Percentiles rank a stretch among this genome's conserved stretches.
Conservation (phyloP, 1,284 basidiomycete genomes). For the Takashimella koratensis region DNA sequence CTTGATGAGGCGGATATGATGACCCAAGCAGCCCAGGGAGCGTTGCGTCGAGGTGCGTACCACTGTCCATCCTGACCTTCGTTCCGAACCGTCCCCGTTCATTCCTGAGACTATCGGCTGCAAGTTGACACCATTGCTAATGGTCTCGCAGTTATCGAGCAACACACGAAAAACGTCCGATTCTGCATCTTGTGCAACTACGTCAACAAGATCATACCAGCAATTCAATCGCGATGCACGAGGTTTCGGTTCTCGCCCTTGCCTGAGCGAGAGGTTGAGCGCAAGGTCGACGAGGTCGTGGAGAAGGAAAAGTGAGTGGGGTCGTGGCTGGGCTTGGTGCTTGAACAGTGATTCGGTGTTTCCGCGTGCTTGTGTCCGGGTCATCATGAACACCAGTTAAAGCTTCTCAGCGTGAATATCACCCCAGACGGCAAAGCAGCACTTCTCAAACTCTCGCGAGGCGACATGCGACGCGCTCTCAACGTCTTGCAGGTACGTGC, state of each 20-base stretch:
- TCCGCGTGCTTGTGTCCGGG: no score
- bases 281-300: constrained; percentile 72
- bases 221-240: constrained; percentile 97
- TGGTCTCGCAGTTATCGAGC: constrained; percentile 92
- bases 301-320: constrained; percentile 72
- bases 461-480: constrained; percentile 95
- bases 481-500: constrained; percentile 97
- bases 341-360: no score
- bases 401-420: constrained; percentile 66
- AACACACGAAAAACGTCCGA: constrained; percentile 96
- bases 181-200: constrained; percentile 99
- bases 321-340: not conserved
- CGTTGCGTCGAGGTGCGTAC: constrained; percentile 68
- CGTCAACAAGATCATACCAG: constrained; percentile 98
- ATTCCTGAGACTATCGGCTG: not conserved
- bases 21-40: constrained; percentile 96
- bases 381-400: no score
- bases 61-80: not conserved
- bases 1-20: constrained; percentile 99
- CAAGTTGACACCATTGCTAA: constrained; percentile 4
- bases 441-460: constrained; percentile 84
- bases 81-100: not conserved
- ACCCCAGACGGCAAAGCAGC: constrained; percentile 84
- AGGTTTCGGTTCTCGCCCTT: constrained; percentile 96
- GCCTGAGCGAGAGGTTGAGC: constrained; percentile 79